Conservation (phyloP, 1,284 basidiomycete species). For the Cronartium ribicola region DNA sequence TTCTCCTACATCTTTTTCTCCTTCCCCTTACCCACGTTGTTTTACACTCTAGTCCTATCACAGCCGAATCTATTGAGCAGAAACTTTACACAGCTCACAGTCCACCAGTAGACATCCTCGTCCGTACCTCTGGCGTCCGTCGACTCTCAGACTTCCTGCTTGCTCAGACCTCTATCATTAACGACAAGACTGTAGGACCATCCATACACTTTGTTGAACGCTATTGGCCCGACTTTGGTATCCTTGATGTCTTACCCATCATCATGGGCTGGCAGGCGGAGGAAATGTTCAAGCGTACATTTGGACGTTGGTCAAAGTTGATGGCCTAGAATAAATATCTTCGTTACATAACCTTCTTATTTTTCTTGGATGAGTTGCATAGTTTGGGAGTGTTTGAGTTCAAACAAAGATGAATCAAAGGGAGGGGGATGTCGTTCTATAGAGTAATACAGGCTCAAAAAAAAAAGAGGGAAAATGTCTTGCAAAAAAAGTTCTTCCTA, state of each 20-base stretch:
- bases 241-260: constrained; percentile 78
- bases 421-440: too few relatives aligned
- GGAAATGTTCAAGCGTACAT: constrained; percentile 19
- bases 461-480: too few relatives aligned
- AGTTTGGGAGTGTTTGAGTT: background rate
- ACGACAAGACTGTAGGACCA: constrained; percentile 64
- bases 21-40: constrained; percentile 13
- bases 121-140: constrained; percentile 86
- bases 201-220: constrained; percentile 86
- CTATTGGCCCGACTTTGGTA: constrained; percentile 92
- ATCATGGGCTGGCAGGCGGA: constrained; percentile 70
- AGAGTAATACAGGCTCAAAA: too few relatives aligned
- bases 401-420: too few relatives aligned
- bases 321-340: background rate
- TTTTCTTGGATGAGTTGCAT: background rate
- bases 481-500: too few relatives aligned
- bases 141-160: constrained; percentile 86
- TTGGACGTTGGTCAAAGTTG: too few relatives aligned
- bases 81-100: constrained; percentile 62
- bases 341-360: background rate
- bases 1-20: constrained; percentile 38
- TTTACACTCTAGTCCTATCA: constrained; percentile 36
- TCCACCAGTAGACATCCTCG: constrained; percentile 80
- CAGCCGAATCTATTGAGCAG: too few relatives aligned
- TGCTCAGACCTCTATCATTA: constrained; percentile 71